phyloP scores from a whole-genome alignment of 1,139 yeast species.

The Candida tetrigidarum region DNA sequence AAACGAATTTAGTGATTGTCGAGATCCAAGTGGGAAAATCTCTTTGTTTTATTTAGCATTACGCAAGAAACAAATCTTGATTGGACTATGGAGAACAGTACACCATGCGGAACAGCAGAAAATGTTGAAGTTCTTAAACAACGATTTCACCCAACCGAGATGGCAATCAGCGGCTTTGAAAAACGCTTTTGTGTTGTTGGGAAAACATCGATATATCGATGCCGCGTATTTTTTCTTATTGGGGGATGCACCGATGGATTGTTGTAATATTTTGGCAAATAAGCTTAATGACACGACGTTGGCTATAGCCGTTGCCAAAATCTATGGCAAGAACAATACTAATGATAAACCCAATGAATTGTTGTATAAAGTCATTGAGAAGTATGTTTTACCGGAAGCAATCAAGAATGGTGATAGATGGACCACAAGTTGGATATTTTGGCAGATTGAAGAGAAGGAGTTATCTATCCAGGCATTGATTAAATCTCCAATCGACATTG shows the following conservation, averaged over 20 bases:
- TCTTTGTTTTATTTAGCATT: slow-evolving; percentile 80
- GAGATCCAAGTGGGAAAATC: slow-evolving; percentile 76
- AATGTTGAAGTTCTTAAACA: slow-evolving; percentile 72
- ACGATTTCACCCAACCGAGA: slow-evolving; percentile 73
- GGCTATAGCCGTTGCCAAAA: slow-evolving; percentile 81
- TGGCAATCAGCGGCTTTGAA: slow-evolving; percentile 91
- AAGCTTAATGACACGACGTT: slow-evolving; percentile 70
- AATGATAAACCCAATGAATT: slow-evolving; percentile 25
- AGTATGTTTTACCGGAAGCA: slow-evolving; percentile 60
- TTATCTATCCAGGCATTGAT: slow-evolving; percentile 69
- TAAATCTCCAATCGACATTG: slow-evolving; percentile 53
- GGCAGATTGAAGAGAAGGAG: slow-evolving; percentile 61
- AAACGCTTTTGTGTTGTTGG: slow-evolving; percentile 88
- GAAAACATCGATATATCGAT: slow-evolving; percentile 84
- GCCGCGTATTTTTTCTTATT: slow-evolving; percentile 90
- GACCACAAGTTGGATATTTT: slow-evolving; percentile 81
- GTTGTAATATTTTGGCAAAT: slow-evolving; percentile 70
- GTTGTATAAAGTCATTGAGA: slow-evolving; percentile 52
- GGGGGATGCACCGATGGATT: slow-evolving; percentile 78
- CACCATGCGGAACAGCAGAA: slow-evolving; percentile 84
- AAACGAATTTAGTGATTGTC: slow-evolving; percentile 60
- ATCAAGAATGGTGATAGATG: slow-evolving; percentile 73
- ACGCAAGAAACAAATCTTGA: slow-evolving; percentile 71
- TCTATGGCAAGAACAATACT: slow-evolving; percentile 39
- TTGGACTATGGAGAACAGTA: slow-evolving; percentile 83